These are phyloP conservation scores for Hygrophila difformis DNA, from an alignment of 257 asterid genomes.

Conservation along the genomic window DNA sequence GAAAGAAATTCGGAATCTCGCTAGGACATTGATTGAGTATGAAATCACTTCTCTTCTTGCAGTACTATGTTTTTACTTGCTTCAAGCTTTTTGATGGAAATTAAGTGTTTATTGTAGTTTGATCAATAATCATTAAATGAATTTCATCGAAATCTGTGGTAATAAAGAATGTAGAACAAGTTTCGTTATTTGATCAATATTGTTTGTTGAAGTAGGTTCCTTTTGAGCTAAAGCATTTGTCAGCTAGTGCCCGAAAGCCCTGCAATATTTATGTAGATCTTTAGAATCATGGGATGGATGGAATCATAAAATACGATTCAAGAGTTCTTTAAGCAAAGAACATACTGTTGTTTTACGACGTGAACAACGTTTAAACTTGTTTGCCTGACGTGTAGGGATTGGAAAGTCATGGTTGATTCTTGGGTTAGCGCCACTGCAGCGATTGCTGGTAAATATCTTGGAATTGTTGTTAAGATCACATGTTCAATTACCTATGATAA, in stretches of 20 bases:
- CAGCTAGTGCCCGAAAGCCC: too few species aligned
- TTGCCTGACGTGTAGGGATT: constrained; percentile 31
- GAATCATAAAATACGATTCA: too few species aligned
- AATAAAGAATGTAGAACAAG: too few species aligned
- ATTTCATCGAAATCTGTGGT: neutral
- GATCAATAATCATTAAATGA: neutral
- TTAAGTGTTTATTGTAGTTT: constrained; percentile 6
- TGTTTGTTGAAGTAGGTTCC: too few species aligned
- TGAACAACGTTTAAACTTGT: constrained; percentile 13
- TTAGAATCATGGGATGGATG: too few species aligned
- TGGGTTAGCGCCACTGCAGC: constrained; percentile 46
- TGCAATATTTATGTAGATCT: too few species aligned
- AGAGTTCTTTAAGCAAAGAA: too few species aligned
- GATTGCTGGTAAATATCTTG: constrained; percentile 37
- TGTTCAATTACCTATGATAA: neutral
- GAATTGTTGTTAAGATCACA: neutral
- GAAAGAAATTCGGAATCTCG: constrained; percentile 38
- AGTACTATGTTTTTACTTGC: neutral
- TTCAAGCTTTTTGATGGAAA: neutral
- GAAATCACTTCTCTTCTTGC: constrained; percentile 1
- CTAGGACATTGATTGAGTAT: constrained; percentile 37
- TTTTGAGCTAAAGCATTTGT: too few species aligned
- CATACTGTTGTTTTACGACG: too few species aligned
- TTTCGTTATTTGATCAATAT: too few species aligned
- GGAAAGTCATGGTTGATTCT: constrained; percentile 55